phyloP scores from a whole-genome alignment of 495 filamentous ascomycete species.

The Pseudevernia furfuracea region DNA sequence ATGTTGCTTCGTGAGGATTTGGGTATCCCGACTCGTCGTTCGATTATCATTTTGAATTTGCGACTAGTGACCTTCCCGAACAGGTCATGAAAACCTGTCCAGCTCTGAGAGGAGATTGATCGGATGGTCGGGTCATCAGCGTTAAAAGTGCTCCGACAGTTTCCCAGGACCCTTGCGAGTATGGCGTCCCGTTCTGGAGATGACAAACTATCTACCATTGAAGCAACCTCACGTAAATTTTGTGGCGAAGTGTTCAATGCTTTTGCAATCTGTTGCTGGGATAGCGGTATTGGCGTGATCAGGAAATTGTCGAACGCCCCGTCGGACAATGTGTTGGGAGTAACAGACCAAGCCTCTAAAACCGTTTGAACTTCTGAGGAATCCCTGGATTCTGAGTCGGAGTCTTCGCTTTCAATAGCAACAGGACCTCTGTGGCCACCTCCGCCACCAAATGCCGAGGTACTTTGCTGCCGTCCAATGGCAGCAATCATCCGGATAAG shows the following conservation, averaged over 20 bases:
- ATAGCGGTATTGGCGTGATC: not conserved
- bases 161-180: not conserved
- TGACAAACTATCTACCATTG: not conserved
- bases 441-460: not conserved
- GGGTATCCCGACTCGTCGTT: not conserved
- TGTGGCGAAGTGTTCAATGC: not conserved
- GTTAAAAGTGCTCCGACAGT: too few relatives aligned
- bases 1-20: not conserved
- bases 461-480: not conserved
- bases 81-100: constrained; percentile 3
- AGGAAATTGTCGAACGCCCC: not conserved
- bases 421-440: not conserved
- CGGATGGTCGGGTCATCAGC: not conserved
- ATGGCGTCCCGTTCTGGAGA: not conserved
- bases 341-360: constrained; percentile 2
- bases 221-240: not conserved
- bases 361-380: not conserved
- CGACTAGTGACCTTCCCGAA: constrained; percentile 4
- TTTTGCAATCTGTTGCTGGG: not conserved
- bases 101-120: constrained; percentile 1
- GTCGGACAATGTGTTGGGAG: not conserved
- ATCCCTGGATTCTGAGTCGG: not conserved
- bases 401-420: not conserved
- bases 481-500: constrained; percentile 1
- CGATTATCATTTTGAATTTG: not conserved